phyloP scores from a whole-genome alignment of 371 early-diverging fungal genomes.

The Rhizomucor pusillus region DNA sequence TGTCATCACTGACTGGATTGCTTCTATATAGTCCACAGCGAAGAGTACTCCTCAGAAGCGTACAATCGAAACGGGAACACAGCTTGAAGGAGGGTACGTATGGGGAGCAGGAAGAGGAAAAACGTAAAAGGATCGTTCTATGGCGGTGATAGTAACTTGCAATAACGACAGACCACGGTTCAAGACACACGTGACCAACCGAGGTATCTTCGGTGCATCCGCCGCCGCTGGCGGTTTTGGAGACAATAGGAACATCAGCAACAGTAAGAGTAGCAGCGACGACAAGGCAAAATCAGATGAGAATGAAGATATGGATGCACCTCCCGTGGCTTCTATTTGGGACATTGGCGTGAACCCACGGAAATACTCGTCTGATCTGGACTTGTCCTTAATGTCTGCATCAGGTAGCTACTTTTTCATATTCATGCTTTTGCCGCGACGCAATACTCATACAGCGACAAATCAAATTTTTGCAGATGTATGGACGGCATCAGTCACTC shows the following conservation, averaged over 20 bases:
- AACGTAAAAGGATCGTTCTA: no score
- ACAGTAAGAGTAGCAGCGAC: no score
- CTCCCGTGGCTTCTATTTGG: constrained; percentile 25
- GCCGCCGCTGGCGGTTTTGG: constrained; percentile 13
- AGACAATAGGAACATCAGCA: no score
- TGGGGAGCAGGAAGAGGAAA: no score
- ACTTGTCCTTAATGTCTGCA: no score
- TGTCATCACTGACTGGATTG: no score
- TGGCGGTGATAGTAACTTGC: no score
- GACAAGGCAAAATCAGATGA: neutral
- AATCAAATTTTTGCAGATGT: neutral
- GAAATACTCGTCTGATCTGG: constrained; percentile 3
- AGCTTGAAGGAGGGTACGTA: no score
- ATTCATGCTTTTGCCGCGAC: neutral
- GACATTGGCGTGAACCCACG: constrained; percentile 26
- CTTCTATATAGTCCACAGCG: neutral
- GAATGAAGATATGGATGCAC: constrained; percentile 16
- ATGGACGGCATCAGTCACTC: constrained; percentile 5
- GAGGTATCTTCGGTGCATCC: constrained; percentile 15
- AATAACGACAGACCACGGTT: no score
- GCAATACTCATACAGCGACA: neutral
- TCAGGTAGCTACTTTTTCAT: neutral
- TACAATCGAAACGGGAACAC: no score
- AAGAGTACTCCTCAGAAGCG: neutral
- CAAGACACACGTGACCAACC: constrained; percentile 1